A percentile compares a stretch with the other conserved stretches of the same genome.
These are phyloP conservation scores for Colletotrichum salicis DNA, from an alignment of 2,329 filamentous ascomycete genomes.

Conservation along the genomic window DNA sequence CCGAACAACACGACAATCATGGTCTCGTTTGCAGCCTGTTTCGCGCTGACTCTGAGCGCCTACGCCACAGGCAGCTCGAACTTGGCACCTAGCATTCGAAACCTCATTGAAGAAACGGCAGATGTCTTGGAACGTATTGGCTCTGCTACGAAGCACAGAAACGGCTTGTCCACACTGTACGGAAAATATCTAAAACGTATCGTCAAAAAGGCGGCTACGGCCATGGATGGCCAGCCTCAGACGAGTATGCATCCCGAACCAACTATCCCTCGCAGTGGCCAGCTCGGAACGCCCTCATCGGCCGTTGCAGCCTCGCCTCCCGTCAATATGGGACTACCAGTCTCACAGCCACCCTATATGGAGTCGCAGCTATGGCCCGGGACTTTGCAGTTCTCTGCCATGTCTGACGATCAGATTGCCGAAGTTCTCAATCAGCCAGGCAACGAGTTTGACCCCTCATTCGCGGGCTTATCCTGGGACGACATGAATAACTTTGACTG, in stretches of 20 bases:
- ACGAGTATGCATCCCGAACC: slow-evolving; percentile 13
- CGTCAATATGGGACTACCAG: slow-evolving; percentile 36
- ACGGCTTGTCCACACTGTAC: slow-evolving; percentile 69
- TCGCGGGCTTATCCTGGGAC: slow-evolving; percentile 67
- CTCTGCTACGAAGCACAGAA: slow-evolving; percentile 71
- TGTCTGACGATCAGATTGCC: slow-evolving; percentile 76
- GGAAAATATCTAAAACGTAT: slow-evolving; percentile 58
- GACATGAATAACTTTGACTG: slow-evolving; percentile 69
- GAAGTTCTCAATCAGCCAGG: slow-evolving; percentile 73
- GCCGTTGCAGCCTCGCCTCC: slow-evolving; percentile 21
- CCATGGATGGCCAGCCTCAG: slow-evolving; percentile 26
- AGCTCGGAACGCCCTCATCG: slow-evolving; percentile 21
- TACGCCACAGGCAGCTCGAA: slow-evolving; percentile 67
- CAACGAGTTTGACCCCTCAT: slow-evolving; percentile 65
- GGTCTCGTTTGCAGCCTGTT: slow-evolving; percentile 80
- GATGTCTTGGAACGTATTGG: slow-evolving; percentile 77
- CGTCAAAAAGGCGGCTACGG: slow-evolving; percentile 50
- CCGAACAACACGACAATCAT: slow-evolving; percentile 83
- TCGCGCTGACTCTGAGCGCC: slow-evolving; percentile 72
- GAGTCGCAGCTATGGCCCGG: slow-evolving; percentile 55
- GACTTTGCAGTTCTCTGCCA: slow-evolving; percentile 71
- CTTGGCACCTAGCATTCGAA: slow-evolving; percentile 70
- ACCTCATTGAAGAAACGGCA: slow-evolving; percentile 75
- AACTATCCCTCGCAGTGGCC: slow-evolving; percentile 10
- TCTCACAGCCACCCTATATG: slow-evolving; percentile 41